A percentile compares a stretch with the other conserved stretches of the same genome.
Conservation (phyloP, 371 early-diverging fungal species). For the Paraphysoderma sedebokerense region DNA sequence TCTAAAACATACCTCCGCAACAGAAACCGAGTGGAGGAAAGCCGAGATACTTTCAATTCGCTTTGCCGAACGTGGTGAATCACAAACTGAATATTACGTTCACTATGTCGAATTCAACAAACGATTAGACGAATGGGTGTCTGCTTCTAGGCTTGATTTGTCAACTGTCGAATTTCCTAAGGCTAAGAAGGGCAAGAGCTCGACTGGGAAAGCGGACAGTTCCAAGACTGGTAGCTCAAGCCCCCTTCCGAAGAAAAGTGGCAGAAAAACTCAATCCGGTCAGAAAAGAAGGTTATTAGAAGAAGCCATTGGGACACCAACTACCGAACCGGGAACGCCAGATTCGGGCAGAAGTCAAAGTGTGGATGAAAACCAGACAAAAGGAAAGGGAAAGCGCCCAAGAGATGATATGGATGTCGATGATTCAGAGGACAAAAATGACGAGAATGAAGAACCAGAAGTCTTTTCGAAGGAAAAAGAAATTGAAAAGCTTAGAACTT, state of each 20-base stretch:
- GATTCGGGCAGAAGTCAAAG: conserved; percentile 6
- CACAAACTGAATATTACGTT: conserved; percentile 76
- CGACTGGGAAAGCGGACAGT: too few relatives aligned
- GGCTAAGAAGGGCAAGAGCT: conserved; percentile 23
- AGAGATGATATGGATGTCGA: conserved; percentile 12
- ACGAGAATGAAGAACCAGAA: conserved; percentile 4
- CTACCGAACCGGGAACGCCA: not conserved
- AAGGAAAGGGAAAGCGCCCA: conserved; percentile 4
- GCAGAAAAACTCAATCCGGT: too few relatives aligned
- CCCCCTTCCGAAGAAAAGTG: too few relatives aligned
- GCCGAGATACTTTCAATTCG: conserved; percentile 90
- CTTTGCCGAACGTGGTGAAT: not conserved
- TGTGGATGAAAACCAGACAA: too few relatives aligned
- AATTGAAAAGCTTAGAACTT: conserved; percentile 71
- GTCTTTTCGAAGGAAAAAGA: conserved; percentile 65
- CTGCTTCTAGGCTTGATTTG: conserved; percentile 48
- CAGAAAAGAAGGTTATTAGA: too few relatives aligned
- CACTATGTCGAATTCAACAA: conserved; percentile 98
- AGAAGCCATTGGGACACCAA: conserved; percentile 2
- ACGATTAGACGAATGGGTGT: conserved; percentile 97
- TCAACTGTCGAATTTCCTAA: conserved; percentile 59
- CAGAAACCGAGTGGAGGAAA: conserved; percentile 45
- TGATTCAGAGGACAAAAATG: conserved; percentile 5
- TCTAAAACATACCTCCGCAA: conserved; percentile 25
- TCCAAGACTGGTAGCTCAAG: too few relatives aligned